Evolutionary conservation across 2,329 filamentous ascomycete species (phyloP), one percentile per base, ranked within the genome.

Genomic region (Fusarium concolor): DNA sequence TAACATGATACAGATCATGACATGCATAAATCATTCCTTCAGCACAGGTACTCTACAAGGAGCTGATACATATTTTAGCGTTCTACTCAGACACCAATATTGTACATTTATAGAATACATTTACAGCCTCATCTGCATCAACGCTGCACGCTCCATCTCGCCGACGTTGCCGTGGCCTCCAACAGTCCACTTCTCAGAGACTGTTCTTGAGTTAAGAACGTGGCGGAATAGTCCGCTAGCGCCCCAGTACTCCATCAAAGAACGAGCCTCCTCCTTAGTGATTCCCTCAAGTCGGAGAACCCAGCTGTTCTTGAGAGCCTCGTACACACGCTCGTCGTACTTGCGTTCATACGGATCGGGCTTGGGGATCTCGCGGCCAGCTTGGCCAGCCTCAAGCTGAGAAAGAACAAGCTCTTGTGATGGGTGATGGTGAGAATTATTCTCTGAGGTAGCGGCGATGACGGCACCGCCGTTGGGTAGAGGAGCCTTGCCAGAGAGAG

Each of bases 161-260:
- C 93, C 94, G 44, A 97, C 85, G 51, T 95, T 87, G 17, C 94
- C 94, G 73, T 91, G 89, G 22, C 93, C 93, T 47, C 90, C 89
- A 71, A 97, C 77, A 47, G 89, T 89, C 94, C 94, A 97, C 81
- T 93, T 92, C 84, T 96, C 92, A 22, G 86, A 84, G 35, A 97
- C 90, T 65, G 86, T 84, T 67, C 82, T 83, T 75, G 94, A 89
- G 73, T 92, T 90, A 49, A 97, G 85, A 44, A 83, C 84, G 64
- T 87, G 83, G 67, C 92, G 87, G 75, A 97, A 77, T 76, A 97
- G 84, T 14, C 95, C 96, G 78, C 93, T 96, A 35, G 88, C 89
- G 7, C 93, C 94, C 85, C 95, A 98, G 81, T 97, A 98, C 82
- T 97, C 94, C 89, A 98, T 90, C 71, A 97, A 83, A 1, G 89